Percentiles rank a stretch among this genome's conserved stretches.
These are phyloP conservation scores for Cryphonectria radicalis DNA, from an alignment of 2,329 filamentous ascomycete species.

Conservation along the genomic window DNA sequence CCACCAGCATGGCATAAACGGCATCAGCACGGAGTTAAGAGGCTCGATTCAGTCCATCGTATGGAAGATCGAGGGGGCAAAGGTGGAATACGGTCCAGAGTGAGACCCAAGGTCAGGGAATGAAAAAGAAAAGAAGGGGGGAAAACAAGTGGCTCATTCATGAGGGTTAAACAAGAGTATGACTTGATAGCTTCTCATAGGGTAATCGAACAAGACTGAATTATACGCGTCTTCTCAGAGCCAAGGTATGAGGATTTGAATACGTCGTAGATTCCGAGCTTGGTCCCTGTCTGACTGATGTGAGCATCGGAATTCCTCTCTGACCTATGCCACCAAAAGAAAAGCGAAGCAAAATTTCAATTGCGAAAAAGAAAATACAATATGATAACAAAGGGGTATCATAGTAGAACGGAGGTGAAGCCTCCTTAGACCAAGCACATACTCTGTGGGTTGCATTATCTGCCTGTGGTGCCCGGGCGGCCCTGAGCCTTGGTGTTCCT, in stretches of 20 bases:
- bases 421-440: neutral
- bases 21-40: slow-evolving; percentile 22
- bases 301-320: neutral
- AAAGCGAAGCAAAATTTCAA: neutral
- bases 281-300: neutral
- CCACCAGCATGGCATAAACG: slow-evolving; percentile 18
- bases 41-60: slow-evolving; percentile 2
- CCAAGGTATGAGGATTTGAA: neutral
- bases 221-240: neutral
- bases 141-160: neutral
- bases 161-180: neutral
- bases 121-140: neutral
- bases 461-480: neutral
- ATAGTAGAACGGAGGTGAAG: neutral
- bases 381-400: neutral
- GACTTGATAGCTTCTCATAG: slow-evolving; percentile 5
- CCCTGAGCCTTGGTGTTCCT: neutral
- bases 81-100: neutral
- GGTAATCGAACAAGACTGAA: slow-evolving; percentile 5
- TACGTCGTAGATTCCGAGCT: neutral
- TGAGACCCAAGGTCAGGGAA: neutral
- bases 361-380: neutral
- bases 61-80: neutral
- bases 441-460: neutral
- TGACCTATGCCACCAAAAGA: neutral